Conservation (phyloP, 2,329 filamentous ascomycete genomes). For the Colletotrichum musicola region DNA sequence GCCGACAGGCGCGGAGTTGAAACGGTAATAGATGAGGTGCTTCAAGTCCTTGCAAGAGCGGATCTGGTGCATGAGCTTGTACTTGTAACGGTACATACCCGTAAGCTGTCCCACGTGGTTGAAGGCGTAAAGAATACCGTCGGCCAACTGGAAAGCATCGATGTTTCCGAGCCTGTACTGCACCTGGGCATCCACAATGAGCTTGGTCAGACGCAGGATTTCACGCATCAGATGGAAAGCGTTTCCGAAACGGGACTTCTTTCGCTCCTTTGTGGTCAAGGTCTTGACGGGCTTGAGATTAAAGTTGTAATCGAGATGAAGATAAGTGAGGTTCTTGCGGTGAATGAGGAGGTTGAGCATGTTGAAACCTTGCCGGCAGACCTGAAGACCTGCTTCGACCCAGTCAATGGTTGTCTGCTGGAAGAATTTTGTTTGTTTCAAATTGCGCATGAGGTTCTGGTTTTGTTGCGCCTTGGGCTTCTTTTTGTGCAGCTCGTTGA, state of each 20-base stretch:
- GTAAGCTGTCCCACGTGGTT: conserved; percentile 99
- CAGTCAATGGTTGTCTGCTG: conserved; percentile 99
- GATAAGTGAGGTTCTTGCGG: conserved; percentile 96
- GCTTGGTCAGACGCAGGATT: conserved; percentile 93
- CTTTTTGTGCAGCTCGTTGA: conserved; percentile 97
- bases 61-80: conserved; percentile 99
- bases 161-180: conserved; percentile 98
- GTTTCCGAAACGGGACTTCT: conserved; percentile 99
- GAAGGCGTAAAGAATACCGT: conserved; percentile 99
- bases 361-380: conserved; percentile 98
- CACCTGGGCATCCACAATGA: conserved; percentile 98
- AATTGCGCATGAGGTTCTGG: conserved; percentile 87
- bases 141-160: conserved; percentile 97
- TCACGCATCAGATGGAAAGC: conserved; percentile 99
- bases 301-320: conserved; percentile 99
- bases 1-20: conserved; percentile 95
- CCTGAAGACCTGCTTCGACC: conserved; percentile 98
- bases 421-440: conserved; percentile 99
- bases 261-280: conserved; percentile 96
- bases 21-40: conserved; percentile 98
- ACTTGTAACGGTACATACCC: conserved; percentile 99
- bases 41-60: conserved; percentile 99
- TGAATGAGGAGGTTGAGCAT: conserved; percentile 99
- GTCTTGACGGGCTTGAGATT: conserved; percentile 99
- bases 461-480: conserved; percentile 96